These are phyloP conservation scores for Coleophoma cylindrospora DNA, from an alignment of 2,329 filamentous ascomycete species.

Conservation along the genomic window DNA sequence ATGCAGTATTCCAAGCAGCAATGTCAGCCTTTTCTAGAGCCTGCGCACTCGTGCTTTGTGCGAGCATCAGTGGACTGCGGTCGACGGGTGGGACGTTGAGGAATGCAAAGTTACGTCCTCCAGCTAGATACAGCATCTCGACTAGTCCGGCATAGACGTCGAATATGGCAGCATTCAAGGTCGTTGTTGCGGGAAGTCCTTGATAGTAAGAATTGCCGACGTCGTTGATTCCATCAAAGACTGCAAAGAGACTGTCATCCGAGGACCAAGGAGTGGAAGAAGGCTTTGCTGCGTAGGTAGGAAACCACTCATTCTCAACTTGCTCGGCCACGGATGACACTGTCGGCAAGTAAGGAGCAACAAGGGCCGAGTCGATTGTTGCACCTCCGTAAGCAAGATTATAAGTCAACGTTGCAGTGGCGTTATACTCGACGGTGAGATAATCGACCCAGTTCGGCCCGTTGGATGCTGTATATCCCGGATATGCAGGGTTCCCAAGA, in stretches of 20 bases:
- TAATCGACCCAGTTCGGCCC: conserved; percentile 53
- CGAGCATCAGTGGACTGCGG: conserved; percentile 41
- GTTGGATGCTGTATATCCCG: conserved; percentile 33
- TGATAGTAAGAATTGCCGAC: conserved; percentile 42
- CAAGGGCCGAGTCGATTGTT: conserved; percentile 31
- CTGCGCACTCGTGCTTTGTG: conserved; percentile 29
- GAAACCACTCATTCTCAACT: conserved; percentile 35
- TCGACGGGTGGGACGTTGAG: conserved; percentile 56
- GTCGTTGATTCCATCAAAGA: conserved; percentile 54
- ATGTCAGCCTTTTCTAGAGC: conserved; percentile 38
- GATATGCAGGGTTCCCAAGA: conserved; percentile 33
- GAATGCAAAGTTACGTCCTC: conserved; percentile 53
- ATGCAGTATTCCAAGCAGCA: conserved; percentile 42
- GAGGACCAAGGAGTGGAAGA: conserved; percentile 26
- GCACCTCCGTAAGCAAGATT: conserved; percentile 44
- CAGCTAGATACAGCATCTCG: conserved; percentile 42
- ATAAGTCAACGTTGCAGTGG: conserved; percentile 40
- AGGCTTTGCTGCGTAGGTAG: conserved; percentile 29
- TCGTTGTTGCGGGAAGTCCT: conserved; percentile 21
- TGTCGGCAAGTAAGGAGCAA: conserved; percentile 28
- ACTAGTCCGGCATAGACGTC: conserved; percentile 35
- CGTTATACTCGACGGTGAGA: conserved; percentile 37
- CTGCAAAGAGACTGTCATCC: conserved; percentile 34
- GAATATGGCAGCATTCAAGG: conserved; percentile 35
- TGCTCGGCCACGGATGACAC: conserved; percentile 33